Percentiles rank a stretch among this genome's conserved stretches.
These are phyloP conservation scores for Macrophomina pseudophaseolina DNA, from an alignment of 2,329 filamentous ascomycete species.

Conservation along the genomic window DNA sequence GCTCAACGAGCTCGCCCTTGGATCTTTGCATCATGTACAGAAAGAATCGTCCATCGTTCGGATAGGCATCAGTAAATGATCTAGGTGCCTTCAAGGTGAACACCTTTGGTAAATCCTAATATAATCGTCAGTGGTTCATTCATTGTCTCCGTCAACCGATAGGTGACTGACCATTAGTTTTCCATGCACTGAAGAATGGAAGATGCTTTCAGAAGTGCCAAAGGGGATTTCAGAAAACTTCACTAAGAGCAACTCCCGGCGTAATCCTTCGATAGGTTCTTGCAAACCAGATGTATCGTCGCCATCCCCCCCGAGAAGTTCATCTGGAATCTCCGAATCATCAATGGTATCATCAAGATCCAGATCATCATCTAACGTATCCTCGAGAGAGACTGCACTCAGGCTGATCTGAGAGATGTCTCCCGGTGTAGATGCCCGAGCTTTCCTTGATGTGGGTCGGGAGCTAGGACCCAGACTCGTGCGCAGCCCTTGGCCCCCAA, in stretches of 20 bases:
- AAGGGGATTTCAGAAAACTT: constrained; percentile 41
- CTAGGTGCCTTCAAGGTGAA: constrained; percentile 41
- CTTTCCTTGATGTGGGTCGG: constrained; percentile 36
- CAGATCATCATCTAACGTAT: constrained; percentile 45
- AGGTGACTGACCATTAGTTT: constrained; percentile 31
- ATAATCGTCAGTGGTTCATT: background rate
- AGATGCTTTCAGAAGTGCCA: constrained; percentile 26
- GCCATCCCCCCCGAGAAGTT: constrained; percentile 41
- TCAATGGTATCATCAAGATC: constrained; percentile 44
- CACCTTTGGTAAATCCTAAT: constrained; percentile 34
- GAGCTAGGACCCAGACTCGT: constrained; percentile 56
- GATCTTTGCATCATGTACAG: constrained; percentile 45
- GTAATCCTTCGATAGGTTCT: constrained; percentile 43
- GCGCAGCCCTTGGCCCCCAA: constrained; percentile 70
- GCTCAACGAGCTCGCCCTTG: constrained; percentile 40
- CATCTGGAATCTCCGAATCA: constrained; percentile 46
- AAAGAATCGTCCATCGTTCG: constrained; percentile 40
- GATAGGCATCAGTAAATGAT: constrained; percentile 42
- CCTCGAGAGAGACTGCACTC: constrained; percentile 43
- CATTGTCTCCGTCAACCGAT: background rate
- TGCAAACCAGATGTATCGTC: constrained; percentile 34
- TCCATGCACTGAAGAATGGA: constrained; percentile 12
- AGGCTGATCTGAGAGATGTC: constrained; percentile 47
- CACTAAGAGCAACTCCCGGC: constrained; percentile 46
- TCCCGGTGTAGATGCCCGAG: constrained; percentile 63